phyloP scores from a whole-genome alignment of 441 rosid genomes.

The Daphne laureola region DNA sequence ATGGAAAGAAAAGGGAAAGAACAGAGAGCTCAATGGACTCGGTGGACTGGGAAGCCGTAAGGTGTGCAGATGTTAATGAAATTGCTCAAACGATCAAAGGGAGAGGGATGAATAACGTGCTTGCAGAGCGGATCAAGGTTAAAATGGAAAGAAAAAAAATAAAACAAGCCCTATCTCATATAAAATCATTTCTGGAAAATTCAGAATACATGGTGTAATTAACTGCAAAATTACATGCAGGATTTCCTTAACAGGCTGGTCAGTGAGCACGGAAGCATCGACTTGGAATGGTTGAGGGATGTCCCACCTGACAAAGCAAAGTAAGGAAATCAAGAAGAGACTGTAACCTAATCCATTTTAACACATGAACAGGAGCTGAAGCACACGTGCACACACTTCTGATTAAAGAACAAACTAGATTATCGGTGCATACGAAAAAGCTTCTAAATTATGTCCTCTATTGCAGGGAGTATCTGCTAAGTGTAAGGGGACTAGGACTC shows the following conservation, averaged over 20 bases:
- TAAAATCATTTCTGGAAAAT: conserved; percentile 3
- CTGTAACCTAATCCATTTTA: neutral
- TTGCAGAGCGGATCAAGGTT: conserved; percentile 70
- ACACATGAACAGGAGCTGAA: no score
- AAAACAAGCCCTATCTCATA: neutral
- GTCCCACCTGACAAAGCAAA: conserved; percentile 68
- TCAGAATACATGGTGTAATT: conserved; percentile 15
- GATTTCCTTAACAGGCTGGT: conserved; percentile 56
- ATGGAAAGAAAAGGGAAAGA: conserved; percentile 34
- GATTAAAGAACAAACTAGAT: no score
- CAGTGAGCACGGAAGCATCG: conserved; percentile 47
- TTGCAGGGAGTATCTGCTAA: conserved; percentile 56
- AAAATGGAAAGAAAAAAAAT: neutral
- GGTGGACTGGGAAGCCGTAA: conserved; percentile 60
- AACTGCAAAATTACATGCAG: conserved; percentile 31
- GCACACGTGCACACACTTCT: no score
- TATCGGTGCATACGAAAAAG: neutral
- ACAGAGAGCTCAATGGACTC: conserved; percentile 45
- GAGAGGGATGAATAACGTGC: conserved; percentile 69
- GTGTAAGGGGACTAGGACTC: conserved; percentile 56
- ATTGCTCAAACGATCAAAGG: conserved; percentile 55
- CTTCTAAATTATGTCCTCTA: conserved; percentile 7
- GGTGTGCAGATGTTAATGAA: conserved; percentile 40
- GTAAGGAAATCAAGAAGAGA: conserved; percentile 24
- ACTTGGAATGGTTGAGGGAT: conserved; percentile 77